Base-by-base conservation (phyloP, 176 grass and related monocot species). In the Paspalum vaginatum region DNA sequence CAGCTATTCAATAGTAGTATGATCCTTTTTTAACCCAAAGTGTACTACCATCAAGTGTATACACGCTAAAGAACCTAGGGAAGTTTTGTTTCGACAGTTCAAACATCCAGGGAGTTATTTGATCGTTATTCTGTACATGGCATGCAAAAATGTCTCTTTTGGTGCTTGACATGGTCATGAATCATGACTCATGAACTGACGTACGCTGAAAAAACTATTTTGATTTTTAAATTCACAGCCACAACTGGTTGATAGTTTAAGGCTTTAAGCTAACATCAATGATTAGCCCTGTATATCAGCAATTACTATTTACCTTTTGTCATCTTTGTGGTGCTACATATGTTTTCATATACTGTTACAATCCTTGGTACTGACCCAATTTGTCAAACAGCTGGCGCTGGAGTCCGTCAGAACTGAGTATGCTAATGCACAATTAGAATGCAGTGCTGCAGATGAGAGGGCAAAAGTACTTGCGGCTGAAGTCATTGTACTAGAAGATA, bases 401-500 rank as follows among this genome's bases (percentile, higher is more conserved):
- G 91, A 96, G 15, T 91, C 93, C 70, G 75, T 91, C 75, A 87
- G 88, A 72, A 65, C 86, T 54, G 93, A 99, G 75, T 96, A 93
- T 87, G 76, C 64, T 81, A 96, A 96, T 93, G 93, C 93, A 58
- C 92, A 95, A 72, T 72, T 95, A 63, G 97, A 99, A 77, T 99
- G 97, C 86, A 90, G 53, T 86, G 97, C 97, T 81, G 91, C 97
- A 80, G 97, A 99, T 72, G 97, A 99, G 88, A 99, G 97, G 87
- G 97, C 87, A 5, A 93, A 90, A 81, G 74, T 99, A 83, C 93
- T 99, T 70, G 97, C 97, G 49, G 92, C 97, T 76, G 97, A 99
- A 93, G 90, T 99, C 64, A 99, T 99, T 86, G 88, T 81, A 81
- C 89, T 96, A 81, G 97, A 99, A 91, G 97, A 99, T 79, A 99